A percentile compares a stretch with the other conserved stretches of the same genome.
phyloP scores from a whole-genome alignment of 179 eudicot species.

The Amaranthus tricolor region DNA sequence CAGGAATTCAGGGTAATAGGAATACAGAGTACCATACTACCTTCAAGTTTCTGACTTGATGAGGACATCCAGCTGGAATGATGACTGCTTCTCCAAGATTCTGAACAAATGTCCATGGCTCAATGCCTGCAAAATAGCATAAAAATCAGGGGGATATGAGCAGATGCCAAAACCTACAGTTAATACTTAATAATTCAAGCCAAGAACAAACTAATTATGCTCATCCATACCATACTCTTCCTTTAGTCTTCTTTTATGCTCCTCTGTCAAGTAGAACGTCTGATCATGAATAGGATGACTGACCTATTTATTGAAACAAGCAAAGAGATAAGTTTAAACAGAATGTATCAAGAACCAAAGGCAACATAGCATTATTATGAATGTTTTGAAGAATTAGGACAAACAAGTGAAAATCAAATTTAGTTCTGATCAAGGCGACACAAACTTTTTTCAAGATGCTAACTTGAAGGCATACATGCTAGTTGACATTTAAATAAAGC shows the following conservation, averaged over 20 bases:
- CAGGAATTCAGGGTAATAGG: not conserved
- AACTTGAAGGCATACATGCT: not conserved
- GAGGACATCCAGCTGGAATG: constrained; percentile 94
- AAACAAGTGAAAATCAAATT: not conserved
- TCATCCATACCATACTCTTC: constrained; percentile 65
- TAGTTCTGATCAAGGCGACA: not conserved
- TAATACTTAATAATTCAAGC: too few relatives aligned
- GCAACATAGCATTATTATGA: not conserved
- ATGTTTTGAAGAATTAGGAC: not conserved
- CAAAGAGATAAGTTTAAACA: not conserved
- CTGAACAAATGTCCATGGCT: constrained; percentile 93
- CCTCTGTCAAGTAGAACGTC: constrained; percentile 61
- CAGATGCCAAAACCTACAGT: not conserved
- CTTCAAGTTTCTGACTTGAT: constrained; percentile 85
- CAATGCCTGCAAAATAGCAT: constrained; percentile 47
- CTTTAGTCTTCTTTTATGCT: constrained; percentile 70
- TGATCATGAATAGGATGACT: constrained; percentile 91
- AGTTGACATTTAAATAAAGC: not conserved
- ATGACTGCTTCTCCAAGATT: constrained; percentile 87
- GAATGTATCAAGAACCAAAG: not conserved
- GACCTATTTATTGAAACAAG: constrained; percentile 43
- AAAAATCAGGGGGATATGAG: not conserved
- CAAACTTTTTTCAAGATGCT: not conserved
- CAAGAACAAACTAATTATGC: not conserved
- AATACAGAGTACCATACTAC: constrained; percentile 16